Conservation (phyloP, 78 protist genomes). For the Dictyostelium citrinum region DNA sequence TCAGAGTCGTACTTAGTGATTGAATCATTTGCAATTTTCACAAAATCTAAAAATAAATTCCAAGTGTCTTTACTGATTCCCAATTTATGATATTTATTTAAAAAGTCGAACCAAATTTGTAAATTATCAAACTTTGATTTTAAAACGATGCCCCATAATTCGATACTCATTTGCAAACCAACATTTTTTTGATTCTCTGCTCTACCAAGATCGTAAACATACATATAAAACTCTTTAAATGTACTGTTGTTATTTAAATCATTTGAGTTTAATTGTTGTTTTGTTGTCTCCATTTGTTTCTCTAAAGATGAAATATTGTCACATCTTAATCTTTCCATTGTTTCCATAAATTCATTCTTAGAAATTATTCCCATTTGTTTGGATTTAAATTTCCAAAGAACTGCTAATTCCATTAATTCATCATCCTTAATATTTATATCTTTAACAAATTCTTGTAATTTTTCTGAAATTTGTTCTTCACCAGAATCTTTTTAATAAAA, state of each 20-base stretch:
- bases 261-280: background rate
- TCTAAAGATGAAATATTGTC: slow-evolving; percentile 13
- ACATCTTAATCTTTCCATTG: background rate
- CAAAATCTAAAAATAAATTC: slow-evolving; percentile 38
- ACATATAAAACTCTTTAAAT: slow-evolving; percentile 44
- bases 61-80: slow-evolving; percentile 61
- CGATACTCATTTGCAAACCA: slow-evolving; percentile 36
- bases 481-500: background rate
- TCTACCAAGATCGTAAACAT: slow-evolving; percentile 38
- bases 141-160: slow-evolving; percentile 39
- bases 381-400: slow-evolving; percentile 39
- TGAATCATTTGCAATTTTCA: slow-evolving; percentile 59
- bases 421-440: background rate
- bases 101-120: slow-evolving; percentile 36
- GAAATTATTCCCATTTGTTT: slow-evolving; percentile 31
- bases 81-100: slow-evolving; percentile 29
- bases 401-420: slow-evolving; percentile 42
- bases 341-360: slow-evolving; percentile 19
- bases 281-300: background rate
- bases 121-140: background rate
- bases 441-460: background rate
- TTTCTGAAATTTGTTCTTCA: slow-evolving; percentile 48
- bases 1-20: slow-evolving; percentile 61
- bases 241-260: background rate
- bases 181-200: slow-evolving; percentile 33